These are phyloP conservation scores for Boletellus ananas DNA, from an alignment of 768 basidiomycete genomes.

Conservation along the genomic window DNA sequence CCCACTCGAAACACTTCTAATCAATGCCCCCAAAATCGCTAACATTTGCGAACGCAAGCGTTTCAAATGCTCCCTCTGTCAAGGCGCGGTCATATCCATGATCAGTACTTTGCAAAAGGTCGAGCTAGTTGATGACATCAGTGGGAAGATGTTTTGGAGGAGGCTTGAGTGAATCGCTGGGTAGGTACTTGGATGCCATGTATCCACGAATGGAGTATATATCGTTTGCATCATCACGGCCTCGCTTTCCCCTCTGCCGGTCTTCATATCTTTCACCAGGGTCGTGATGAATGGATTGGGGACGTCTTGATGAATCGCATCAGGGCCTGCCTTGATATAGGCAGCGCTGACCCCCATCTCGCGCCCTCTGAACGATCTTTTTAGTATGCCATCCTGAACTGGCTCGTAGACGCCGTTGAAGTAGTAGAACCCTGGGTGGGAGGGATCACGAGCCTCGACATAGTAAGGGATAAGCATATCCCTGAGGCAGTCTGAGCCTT, in stretches of 20 bases:
- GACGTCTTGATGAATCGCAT: background rate
- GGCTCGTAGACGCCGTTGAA: background rate
- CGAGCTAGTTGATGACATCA: slow-evolving; percentile 29
- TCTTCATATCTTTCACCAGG: slow-evolving; percentile 18
- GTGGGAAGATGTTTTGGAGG: slow-evolving; percentile 14
- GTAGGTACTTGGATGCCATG: too few relatives aligned
- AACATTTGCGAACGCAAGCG: too few relatives aligned
- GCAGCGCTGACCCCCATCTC: background rate
- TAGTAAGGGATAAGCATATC: slow-evolving; percentile 23
- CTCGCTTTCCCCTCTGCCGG: slow-evolving; percentile 17
- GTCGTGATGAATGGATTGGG: background rate
- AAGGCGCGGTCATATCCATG: slow-evolving; percentile 35
- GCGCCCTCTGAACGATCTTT: background rate
- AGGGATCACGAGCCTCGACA: slow-evolving; percentile 7
- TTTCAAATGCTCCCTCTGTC: slow-evolving; percentile 26
- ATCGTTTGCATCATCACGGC: slow-evolving; percentile 26
- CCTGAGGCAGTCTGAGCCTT: slow-evolving; percentile 6
- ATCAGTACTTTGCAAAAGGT: slow-evolving; percentile 31
- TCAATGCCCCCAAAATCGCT: slow-evolving; percentile 8
- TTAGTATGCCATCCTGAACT: background rate
- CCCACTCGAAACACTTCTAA: slow-evolving; percentile 30
- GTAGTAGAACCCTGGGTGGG: slow-evolving; percentile 8
- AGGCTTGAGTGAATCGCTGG: slow-evolving; percentile 14
- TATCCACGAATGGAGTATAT: slow-evolving; percentile 27
- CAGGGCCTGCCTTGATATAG: background rate